Percentiles rank a stretch among this genome's conserved stretches.
phyloP scores from a whole-genome alignment of 2,329 filamentous ascomycete species.

The Aspergillus felis region DNA sequence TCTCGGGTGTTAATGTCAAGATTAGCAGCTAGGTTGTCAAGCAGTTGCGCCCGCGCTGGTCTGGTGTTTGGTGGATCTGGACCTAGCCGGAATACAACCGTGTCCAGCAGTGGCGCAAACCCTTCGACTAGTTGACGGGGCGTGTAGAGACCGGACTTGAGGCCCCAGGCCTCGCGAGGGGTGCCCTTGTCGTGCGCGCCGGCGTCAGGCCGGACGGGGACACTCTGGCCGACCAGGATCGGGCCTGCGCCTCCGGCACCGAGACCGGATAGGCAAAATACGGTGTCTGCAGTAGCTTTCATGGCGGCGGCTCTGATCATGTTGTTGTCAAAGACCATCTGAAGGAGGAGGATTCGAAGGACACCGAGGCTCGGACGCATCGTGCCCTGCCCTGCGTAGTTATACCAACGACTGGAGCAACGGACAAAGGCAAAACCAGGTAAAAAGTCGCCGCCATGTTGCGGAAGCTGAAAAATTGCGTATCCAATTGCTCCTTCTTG shows the following conservation, averaged over 20 bases:
- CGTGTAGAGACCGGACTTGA: slow-evolving; percentile 16
- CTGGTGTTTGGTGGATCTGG: slow-evolving; percentile 4
- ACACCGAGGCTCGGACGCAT: not conserved
- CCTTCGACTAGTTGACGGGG: slow-evolving; percentile 16
- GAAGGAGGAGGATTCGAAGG: not conserved
- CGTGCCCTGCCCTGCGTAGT: not conserved
- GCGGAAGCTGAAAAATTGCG: not conserved
- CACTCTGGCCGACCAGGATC: slow-evolving; percentile 1
- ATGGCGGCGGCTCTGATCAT: slow-evolving; percentile 1
- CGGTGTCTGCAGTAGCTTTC: not conserved
- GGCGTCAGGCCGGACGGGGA: not conserved
- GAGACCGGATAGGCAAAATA: not conserved
- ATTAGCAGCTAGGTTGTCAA: slow-evolving; percentile 9
- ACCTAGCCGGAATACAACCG: slow-evolving; percentile 12
- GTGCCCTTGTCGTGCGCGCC: not conserved
- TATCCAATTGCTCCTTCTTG: not conserved
- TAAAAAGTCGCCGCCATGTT: not conserved
- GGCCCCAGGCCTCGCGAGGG: slow-evolving; percentile 10
- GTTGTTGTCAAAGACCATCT: not conserved
- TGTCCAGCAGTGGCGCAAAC: slow-evolving; percentile 18
- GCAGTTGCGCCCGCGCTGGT: slow-evolving; percentile 8
- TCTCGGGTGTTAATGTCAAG: slow-evolving; percentile 17
- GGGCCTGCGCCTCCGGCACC: not conserved
- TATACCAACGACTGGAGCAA: not conserved
- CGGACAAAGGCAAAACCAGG: not conserved